Evolutionary conservation across 495 filamentous ascomycete genomes (phyloP).

Genomic region (Hamigera avellanea): DNA sequence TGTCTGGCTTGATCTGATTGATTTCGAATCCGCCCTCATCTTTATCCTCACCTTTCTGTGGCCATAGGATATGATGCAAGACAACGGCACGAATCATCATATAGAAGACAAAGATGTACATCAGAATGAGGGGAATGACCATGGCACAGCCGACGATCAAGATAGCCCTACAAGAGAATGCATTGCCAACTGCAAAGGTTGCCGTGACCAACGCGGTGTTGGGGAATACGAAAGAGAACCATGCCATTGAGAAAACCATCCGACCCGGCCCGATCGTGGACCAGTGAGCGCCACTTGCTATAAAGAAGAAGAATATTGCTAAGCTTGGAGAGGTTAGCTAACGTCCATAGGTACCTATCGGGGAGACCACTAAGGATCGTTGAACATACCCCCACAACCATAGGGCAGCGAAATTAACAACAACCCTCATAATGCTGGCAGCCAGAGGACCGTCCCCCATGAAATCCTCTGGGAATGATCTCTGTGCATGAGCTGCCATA

Average conservation of each 20-base stretch:
- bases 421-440: constrained; percentile 42
- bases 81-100: constrained; percentile 62
- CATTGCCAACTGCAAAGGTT: constrained; percentile 58
- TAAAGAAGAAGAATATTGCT: constrained; percentile 78
- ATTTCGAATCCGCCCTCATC: constrained; percentile 49
- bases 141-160: constrained; percentile 57
- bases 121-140: constrained; percentile 46
- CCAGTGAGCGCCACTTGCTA: constrained; percentile 63
- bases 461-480: constrained; percentile 39
- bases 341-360: too few relatives aligned
- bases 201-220: constrained; percentile 69
- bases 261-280: constrained; percentile 50
- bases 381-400: constrained; percentile 66
- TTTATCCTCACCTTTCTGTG: constrained; percentile 55
- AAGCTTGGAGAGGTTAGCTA: constrained; percentile 40
- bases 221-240: constrained; percentile 82
- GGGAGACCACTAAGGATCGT: background rate
- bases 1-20: constrained; percentile 14
- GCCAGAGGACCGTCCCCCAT: constrained; percentile 47
- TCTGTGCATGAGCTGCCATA: constrained; percentile 38
- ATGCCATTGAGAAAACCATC: constrained; percentile 78
- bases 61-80: constrained; percentile 56
- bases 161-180: constrained; percentile 49
- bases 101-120: constrained; percentile 57
- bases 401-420: constrained; percentile 49